These are phyloP conservation scores for Xerocomus amazonicus DNA, from an alignment of 1,284 basidiomycete species.

Conservation along the genomic window DNA sequence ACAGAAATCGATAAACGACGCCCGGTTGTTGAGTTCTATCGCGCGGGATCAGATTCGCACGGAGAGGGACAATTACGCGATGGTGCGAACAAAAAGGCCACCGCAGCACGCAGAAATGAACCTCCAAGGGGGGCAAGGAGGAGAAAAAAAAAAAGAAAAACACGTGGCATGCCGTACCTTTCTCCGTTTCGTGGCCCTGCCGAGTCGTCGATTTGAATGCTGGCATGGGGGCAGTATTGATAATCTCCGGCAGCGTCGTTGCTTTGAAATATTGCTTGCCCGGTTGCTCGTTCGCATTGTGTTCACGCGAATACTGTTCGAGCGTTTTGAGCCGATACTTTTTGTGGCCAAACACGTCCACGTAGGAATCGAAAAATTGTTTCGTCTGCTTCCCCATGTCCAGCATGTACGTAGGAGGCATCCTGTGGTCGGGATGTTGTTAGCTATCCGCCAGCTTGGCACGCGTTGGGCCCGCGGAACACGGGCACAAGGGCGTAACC, in stretches of 20 bases:
- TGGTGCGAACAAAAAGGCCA: neutral
- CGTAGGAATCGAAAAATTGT: constrained; percentile 88
- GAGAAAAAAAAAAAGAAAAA: constrained; percentile 1
- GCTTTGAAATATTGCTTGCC: constrained; percentile 99
- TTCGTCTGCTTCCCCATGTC: constrained; percentile 93
- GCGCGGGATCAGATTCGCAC: constrained; percentile 17
- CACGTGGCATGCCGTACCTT: constrained; percentile 53
- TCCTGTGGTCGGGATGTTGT: constrained; percentile 40
- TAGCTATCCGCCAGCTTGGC: constrained; percentile 1
- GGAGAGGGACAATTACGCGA: constrained; percentile 16
- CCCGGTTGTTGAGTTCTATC: constrained; percentile 89
- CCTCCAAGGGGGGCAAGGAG: constrained; percentile 8
- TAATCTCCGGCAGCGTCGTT: constrained; percentile 89
- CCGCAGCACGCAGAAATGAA: constrained; percentile 1
- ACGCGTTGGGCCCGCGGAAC: neutral
- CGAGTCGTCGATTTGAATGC: constrained; percentile 69
- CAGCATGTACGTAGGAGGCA: constrained; percentile 91
- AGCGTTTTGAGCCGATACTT: constrained; percentile 87
- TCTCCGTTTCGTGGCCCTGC: constrained; percentile 86
- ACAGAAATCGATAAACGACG: constrained; percentile 97
- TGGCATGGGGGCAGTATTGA: constrained; percentile 92
- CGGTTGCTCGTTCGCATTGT: constrained; percentile 92
- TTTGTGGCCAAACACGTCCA: constrained; percentile 84
- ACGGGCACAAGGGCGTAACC: constrained; percentile 5
- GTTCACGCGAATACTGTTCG: constrained; percentile 94